Percentiles rank a stretch among this genome's conserved stretches.
These are phyloP conservation scores for Ganoderma boninense DNA, from an alignment of 1,284 basidiomycete species.

Conservation along the genomic window DNA sequence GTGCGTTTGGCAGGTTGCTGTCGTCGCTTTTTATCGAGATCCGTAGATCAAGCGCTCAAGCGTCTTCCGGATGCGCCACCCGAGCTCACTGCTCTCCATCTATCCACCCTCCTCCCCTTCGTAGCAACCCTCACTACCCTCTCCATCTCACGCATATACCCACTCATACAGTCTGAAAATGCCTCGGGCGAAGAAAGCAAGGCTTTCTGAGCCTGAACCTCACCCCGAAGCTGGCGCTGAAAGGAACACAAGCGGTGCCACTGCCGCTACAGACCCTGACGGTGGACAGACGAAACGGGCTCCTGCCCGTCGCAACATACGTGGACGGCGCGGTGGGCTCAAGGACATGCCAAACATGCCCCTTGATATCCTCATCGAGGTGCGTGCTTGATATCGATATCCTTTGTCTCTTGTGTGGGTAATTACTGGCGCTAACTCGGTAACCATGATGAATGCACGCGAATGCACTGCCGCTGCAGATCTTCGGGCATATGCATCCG, in stretches of 20 bases:
- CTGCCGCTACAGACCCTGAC: not conserved
- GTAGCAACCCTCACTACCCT: not conserved
- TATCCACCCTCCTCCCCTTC: not conserved
- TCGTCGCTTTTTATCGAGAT: not conserved
- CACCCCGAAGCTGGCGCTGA: not conserved
- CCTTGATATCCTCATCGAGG: conserved; percentile 35
- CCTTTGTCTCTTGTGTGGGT: not conserved
- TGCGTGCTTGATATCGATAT: not conserved
- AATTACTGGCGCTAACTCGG: not conserved
- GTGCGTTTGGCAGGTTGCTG: not conserved
- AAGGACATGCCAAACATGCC: conserved; percentile 33
- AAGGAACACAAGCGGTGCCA: not conserved
- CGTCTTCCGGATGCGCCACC: not conserved
- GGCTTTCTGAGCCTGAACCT: not conserved
- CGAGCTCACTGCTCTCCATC: not conserved
- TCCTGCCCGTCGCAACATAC: not conserved
- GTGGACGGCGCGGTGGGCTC: conserved; percentile 12
- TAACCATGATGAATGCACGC: not conserved
- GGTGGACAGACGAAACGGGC: not conserved
- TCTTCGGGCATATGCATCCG: conserved; percentile 29
- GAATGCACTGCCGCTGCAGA: conserved; percentile 19
- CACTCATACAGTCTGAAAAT: not conserved
- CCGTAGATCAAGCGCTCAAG: not conserved
- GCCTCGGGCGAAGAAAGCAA: conserved; percentile 3
- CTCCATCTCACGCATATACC: not conserved